Evolutionary conservation across 495 filamentous ascomycete genomes (phyloP).

Genomic region (Daldinia caldariorum): DNA sequence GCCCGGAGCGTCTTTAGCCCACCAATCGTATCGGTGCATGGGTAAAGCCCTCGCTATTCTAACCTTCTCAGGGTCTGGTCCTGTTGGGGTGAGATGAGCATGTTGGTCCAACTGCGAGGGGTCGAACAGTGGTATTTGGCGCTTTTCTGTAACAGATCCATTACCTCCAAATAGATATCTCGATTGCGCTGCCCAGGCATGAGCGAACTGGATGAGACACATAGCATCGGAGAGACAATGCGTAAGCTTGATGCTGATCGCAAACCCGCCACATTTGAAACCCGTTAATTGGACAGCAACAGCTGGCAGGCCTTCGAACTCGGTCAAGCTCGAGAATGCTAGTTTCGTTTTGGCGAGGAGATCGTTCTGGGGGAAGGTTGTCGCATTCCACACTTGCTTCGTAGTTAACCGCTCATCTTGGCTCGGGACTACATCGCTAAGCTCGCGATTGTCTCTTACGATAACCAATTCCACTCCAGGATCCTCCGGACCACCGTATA

Average conservation of each 20-base stretch:
- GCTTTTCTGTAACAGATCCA: neutral
- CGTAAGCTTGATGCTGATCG: conserved; percentile 53
- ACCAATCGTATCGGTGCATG: conserved; percentile 53
- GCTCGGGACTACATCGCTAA: conserved; percentile 46
- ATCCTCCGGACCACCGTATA: conserved; percentile 40
- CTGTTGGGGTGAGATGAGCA: conserved; percentile 42
- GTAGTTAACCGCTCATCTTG: conserved; percentile 41
- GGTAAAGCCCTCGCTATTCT: conserved; percentile 45
- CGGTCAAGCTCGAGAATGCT: conserved; percentile 34
- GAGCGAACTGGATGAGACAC: conserved; percentile 57
- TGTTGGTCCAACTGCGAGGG: conserved; percentile 46
- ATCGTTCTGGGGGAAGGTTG: conserved; percentile 35
- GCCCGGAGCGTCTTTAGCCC: conserved; percentile 38
- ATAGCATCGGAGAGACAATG: conserved; percentile 62
- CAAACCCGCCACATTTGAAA: conserved; percentile 55
- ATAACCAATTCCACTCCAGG: conserved; percentile 44
- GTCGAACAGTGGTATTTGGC: conserved; percentile 45
- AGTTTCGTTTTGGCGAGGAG: conserved; percentile 36
- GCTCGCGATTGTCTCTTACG: conserved; percentile 29
- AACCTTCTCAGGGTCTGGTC: conserved; percentile 42
- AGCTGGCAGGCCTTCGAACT: conserved; percentile 46
- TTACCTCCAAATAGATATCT: conserved; percentile 15
- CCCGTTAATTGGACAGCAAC: conserved; percentile 54
- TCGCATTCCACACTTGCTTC: conserved; percentile 46
- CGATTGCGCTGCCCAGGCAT: conserved; percentile 54